A percentile compares a stretch with the other conserved stretches of the same genome.
phyloP scores from a whole-genome alignment of 805 yeast species.

The Saccharomycopsis capsularis region DNA sequence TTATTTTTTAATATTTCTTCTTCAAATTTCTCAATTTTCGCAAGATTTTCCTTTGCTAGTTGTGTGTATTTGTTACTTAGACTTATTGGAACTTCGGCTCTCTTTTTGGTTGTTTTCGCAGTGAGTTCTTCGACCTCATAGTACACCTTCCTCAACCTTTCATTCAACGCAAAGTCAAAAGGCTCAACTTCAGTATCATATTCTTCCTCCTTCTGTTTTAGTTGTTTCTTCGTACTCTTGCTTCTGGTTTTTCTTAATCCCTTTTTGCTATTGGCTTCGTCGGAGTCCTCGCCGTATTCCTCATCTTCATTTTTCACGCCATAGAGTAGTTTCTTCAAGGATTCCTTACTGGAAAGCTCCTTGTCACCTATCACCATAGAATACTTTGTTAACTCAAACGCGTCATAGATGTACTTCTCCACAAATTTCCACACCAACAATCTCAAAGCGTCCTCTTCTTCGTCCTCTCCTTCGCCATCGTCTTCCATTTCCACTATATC shows the following conservation, averaged over 20 bases:
- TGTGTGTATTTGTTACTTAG: conserved; percentile 25
- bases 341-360: conserved; percentile 29
- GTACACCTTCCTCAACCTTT: conserved; percentile 47
- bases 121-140: conserved; percentile 58
- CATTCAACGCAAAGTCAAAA: conserved; percentile 59
- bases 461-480: conserved; percentile 5
- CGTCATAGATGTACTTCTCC: conserved; percentile 40
- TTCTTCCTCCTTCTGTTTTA: conserved; percentile 14
- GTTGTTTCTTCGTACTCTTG: neutral
- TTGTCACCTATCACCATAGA: conserved; percentile 55
- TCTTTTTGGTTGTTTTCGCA: conserved; percentile 45
- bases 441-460: conserved; percentile 39
- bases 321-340: conserved; percentile 24
- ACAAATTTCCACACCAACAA: conserved; percentile 37
- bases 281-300: neutral
- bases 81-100: conserved; percentile 45
- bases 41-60: conserved; percentile 26
- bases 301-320: neutral
- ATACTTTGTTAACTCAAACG: conserved; percentile 50
- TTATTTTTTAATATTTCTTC: too few relatives aligned
- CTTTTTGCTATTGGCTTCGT: neutral
- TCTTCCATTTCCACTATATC: conserved; percentile 6
- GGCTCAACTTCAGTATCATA: conserved; percentile 48
- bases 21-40: conserved; percentile 16
- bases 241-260: neutral